These are phyloP conservation scores for Trichophaea hybrida DNA, from an alignment of 2,329 filamentous ascomycete species.

Conservation along the genomic window DNA sequence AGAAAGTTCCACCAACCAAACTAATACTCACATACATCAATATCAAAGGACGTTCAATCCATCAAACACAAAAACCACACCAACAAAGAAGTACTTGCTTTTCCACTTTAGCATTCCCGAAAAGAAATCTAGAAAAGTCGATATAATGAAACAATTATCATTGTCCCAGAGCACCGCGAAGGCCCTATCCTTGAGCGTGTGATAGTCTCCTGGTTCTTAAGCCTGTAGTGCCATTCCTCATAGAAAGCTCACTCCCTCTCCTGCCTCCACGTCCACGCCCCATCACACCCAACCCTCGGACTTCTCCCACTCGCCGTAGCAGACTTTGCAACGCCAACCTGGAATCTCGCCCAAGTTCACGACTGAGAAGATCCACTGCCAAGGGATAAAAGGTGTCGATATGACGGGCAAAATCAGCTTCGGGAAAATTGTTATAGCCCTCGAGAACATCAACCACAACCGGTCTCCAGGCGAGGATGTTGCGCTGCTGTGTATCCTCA, in stretches of 20 bases:
- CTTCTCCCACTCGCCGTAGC: constrained; percentile 70
- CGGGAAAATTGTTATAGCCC: constrained; percentile 73
- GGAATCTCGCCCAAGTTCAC: constrained; percentile 68
- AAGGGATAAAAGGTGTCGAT: constrained; percentile 75
- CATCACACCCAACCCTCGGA: constrained; percentile 31
- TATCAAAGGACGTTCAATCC: no score
- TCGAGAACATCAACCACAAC: constrained; percentile 95
- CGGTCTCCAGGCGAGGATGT: constrained; percentile 91
- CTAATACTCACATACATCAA: no score
- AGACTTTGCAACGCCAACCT: constrained; percentile 63
- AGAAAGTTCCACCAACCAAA: no score
- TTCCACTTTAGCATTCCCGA: no score
- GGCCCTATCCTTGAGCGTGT: not conserved
- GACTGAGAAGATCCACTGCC: constrained; percentile 63
- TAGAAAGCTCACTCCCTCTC: constrained; percentile 18
- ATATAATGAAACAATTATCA: no score
- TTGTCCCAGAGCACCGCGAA: no score
- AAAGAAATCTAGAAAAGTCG: no score
- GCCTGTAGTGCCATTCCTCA: not conserved
- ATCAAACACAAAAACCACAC: no score
- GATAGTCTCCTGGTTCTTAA: not conserved
- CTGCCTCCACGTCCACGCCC: constrained; percentile 10
- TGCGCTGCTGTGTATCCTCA: constrained; percentile 90
- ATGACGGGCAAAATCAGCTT: constrained; percentile 63
- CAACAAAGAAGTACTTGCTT: no score